Base-by-base conservation (phyloP, 164 flowering plant species). In the Vitis rotundifolia region DNA sequence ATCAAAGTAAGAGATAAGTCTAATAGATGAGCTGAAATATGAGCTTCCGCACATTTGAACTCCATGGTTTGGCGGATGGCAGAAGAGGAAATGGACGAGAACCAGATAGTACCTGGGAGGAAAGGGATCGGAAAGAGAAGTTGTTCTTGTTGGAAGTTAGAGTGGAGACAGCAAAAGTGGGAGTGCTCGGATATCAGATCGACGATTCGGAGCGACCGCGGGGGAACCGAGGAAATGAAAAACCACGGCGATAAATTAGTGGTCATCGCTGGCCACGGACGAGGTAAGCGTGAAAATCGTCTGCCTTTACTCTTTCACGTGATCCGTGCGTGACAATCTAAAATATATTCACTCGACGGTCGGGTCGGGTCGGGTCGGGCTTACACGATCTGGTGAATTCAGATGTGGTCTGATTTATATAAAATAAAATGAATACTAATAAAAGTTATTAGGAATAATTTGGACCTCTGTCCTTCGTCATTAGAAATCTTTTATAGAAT, bases 181-280 rank as follows among this genome's bases (percentile, higher is more conserved):
- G 66, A 66, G 52, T 22, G 69, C 75, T 29, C 70, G 70, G 63
- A 51, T 59, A 55, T 59, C 10, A 48, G 79, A 64, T 68, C 70
- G 73, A 67, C 63, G 64, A 70, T 70, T 66, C 0, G 61, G 62
- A 58, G 68, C 71, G 16, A 59, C 65, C 66, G 31, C 10, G 47
- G 51, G 71, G 49, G 74, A 61, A 47, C 71, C 83, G 84, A 83
- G 83, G 82, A 83, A 83, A 78, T 80, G 74, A 71, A 80, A 76
- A 59, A 78, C 72, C 68, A 68, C 82, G 86, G 79, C 86, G 82
- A 80, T 75, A 74, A 72, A 70, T 80, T 66, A 51, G 61, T 59
- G 59, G 59, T 60, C 72, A 71, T 71, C 73, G 80, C 72, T 70
- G 49, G 10, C 61, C 18, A n/a, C 29, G 3, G 47, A 50, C 77